Base-by-base conservation (phyloP, 129 eudicot genomes). In the Oenanthe sinensis region DNA sequence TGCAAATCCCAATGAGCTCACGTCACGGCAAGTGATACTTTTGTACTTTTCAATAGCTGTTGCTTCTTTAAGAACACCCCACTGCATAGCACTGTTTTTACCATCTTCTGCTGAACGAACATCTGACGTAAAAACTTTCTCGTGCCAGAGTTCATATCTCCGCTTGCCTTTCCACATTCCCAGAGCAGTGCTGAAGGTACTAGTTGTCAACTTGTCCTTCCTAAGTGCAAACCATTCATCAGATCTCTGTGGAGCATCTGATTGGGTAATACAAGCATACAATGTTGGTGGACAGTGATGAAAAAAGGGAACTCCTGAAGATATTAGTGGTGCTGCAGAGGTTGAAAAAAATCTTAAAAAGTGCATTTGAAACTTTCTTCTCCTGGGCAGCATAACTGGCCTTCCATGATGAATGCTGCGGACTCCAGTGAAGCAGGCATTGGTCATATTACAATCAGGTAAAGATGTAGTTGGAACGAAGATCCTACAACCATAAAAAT, bases 161-260 rank as follows among this genome's bases (percentile, higher is more conserved):
- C 96, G 92, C n/a, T 49, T 85, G n/a, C 98, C 94, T 85, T 92
- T 95, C 97, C 97, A 95, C 36, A 95, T n/a, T 5, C 97, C 98
- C 44, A 95, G 86, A 3, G 96, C 98, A 11, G 98, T 95, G 82
- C 98, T 88, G 82, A 95, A 95, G 62, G 96, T 84, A 84, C 97
- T 95, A 0, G 98, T 95, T 3, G 98, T 95, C 68, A 95, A 85
- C 80, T 78, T 95, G 80, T 95, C 97, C 80, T 84, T 90, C 26
- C 98, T 89, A 55, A 95, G 92, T 77, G 97, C 96, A 81, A 91
- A 95, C 98, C 98, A 95, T 78, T 91, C 98, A 0, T 91, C 97
- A 9, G 98, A 95, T 30, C 97, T 89, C 77, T 95, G 98, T 10
- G 97, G 96, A 50, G 93, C 79, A n/a, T 85, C 88, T 40, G 96